Base-by-base conservation (phyloP, 2,329 filamentous ascomycete genomes). In the Chalaropsis thielavioides region DNA sequence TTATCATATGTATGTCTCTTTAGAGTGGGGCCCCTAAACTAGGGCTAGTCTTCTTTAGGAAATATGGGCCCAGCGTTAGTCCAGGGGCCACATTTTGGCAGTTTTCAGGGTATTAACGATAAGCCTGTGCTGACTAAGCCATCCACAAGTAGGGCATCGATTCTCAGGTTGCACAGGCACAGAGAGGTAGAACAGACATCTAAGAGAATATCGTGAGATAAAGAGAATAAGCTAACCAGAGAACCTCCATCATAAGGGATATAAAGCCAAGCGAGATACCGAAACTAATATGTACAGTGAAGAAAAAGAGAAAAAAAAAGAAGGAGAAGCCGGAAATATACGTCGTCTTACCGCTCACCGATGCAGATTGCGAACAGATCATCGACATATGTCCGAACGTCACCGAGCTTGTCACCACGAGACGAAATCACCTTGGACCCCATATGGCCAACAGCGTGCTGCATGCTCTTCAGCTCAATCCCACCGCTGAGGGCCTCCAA, bases 371-470 rank as follows among this genome's bases (percentile, higher is more conserved):
- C 56, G 27, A 66, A 77, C 43, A 79, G 69, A 67, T 78, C 76
- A 66, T 79, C 77, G 31, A 79, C 77, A 70, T 78, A 79, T 1
- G 76, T 79, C 66, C 64, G 71, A 67, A 62, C 69, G 41, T 75
- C 73, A 5, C 70, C 73, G 31, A 69, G 69, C 56, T 73, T 74
- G 68, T 76, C 74, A 35, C 73, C 73, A 68, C 46, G 46, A 24
- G 63, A 65, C n/a, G 63, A 59, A 22, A 67, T 59, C 24, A 62
- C 49, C 35, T 59, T 66, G 17, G 73, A 72, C 0, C 74, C 72
- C 10, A 71, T 71, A 56, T 72, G 71, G 5, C 69, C 66, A 3
- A 66, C 68, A 2, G 70, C 71, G 3, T 69, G 65, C 59, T 71
- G 69, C 19, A 72, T 64, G 35, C 43, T 38, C 62, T 38, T 46